phyloP scores from a whole-genome alignment of 176 grass and related monocot genomes.

The Thalia dealbata region DNA sequence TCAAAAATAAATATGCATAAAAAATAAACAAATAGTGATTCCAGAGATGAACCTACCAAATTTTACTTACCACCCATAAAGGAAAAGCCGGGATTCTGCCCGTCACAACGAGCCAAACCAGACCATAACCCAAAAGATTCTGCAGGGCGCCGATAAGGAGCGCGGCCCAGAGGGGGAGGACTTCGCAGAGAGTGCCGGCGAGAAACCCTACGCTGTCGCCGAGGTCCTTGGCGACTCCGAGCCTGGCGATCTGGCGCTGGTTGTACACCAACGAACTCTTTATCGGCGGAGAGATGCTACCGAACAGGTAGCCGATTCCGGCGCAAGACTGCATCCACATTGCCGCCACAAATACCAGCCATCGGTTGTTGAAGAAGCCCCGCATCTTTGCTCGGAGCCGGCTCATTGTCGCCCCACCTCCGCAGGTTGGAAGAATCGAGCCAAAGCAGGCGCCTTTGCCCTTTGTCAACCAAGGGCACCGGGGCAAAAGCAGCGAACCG shows the following conservation, averaged over 20 bases:
- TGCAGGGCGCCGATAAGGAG: conserved; percentile 7
- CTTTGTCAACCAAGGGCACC: no score
- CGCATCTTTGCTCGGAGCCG: no score
- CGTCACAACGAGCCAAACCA: conserved; percentile 5
- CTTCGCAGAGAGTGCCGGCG: conserved; percentile 7
- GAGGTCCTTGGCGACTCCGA: conserved; percentile 15
- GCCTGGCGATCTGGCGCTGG: conserved; percentile 3
- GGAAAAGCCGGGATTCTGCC: conserved; percentile 1
- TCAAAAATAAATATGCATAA: no score
- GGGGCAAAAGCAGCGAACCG: no score
- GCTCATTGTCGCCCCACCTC: no score
- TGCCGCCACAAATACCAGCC: conserved; percentile 13
- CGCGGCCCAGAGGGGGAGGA: not conserved
- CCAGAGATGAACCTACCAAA: no score
- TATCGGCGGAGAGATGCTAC: conserved; percentile 6
- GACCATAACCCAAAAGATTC: conserved; percentile 5
- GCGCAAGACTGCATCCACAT: conserved; percentile 16
- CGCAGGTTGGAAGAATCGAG: no score
- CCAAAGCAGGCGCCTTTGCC: no score
- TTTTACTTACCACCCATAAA: not conserved
- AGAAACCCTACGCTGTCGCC: conserved; percentile 8
- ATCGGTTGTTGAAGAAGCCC: conserved; percentile 15
- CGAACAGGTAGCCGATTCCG: conserved; percentile 14
- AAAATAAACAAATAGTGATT: no score
- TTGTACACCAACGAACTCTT: conserved; percentile 5